A percentile compares a stretch with the other conserved stretches of the same genome.
Evolutionary conservation across 345 rosid genomes (phyloP).

Genomic region (Acer negundo): DNA sequence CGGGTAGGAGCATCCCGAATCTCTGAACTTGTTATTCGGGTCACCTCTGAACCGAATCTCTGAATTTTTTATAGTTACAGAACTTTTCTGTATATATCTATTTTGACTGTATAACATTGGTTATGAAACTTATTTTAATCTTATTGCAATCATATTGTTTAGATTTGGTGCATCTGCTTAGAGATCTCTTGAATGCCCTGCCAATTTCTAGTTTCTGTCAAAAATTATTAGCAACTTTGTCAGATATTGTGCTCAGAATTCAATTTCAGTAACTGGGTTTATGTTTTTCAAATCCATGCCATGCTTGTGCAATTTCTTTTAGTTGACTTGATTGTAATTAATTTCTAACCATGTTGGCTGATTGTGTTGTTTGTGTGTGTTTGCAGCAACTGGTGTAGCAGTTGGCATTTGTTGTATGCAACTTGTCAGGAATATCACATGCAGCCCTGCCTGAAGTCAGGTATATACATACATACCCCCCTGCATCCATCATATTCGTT

Average conservation of each 20-base stretch:
- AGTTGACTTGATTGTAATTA: too few relatives aligned
- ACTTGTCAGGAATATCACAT: slow-evolving; percentile 51
- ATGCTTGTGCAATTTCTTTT: too few relatives aligned
- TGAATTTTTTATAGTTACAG: too few relatives aligned
- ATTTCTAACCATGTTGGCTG: neutral
- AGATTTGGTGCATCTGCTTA: neutral
- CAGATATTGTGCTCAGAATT: neutral
- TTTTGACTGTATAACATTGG: neutral
- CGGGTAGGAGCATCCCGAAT: too few relatives aligned
- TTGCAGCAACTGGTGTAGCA: slow-evolving; percentile 55
- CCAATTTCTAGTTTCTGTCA: too few relatives aligned
- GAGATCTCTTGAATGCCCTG: neutral
- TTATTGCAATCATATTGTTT: neutral
- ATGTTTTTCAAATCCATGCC: too few relatives aligned
- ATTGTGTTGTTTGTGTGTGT: slow-evolving; percentile 15
- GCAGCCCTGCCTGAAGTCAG: slow-evolving; percentile 71
- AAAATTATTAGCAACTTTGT: neutral
- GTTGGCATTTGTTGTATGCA: slow-evolving; percentile 63
- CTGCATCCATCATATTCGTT: neutral
- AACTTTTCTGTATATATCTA: neutral
- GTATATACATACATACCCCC: slow-evolving; percentile 18
- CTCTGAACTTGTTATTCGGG: too few relatives aligned
- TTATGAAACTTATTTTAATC: neutral
- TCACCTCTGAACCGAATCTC: too few relatives aligned
- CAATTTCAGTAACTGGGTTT: neutral